Base-by-base conservation (phyloP, 2,329 filamentous ascomycete species). In the Plectosphaerella cucumerina region DNA sequence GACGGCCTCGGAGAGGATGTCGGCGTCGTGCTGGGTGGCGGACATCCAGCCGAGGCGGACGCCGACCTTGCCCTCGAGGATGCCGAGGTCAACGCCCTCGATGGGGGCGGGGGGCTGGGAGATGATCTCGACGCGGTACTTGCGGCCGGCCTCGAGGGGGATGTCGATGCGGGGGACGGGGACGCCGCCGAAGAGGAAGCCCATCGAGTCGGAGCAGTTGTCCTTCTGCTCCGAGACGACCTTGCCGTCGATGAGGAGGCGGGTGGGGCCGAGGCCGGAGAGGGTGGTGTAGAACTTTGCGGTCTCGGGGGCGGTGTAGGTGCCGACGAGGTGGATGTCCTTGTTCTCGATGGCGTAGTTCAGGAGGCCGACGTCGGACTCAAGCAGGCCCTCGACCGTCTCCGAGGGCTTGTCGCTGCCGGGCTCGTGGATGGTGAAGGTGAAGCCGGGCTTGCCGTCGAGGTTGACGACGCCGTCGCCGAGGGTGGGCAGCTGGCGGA, bases 121-220 rank as follows among this genome's bases (percentile, higher is more conserved):
- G 57, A 59, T 65, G 31, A 65, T 56, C 6, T 59, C 58, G 20
- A 69, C 50, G 15, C 37, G 63, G 50, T 69, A 70, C 6, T 51
- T 54, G 31, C 52, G 56, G 5, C 63, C 65, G 3, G 62, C 63
- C 18, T 58, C 56, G 6, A 70, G 45, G 5, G 56, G 12, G 48
- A 55, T 50, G 12, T 50, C 47, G 11, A 59, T 59, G 10, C 56
- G 59, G 41, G 65, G 64, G 49, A 71, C 66, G 11, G 56, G 60
- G 12, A 67, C 68, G 2, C 66, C 65, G 20, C 63, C 61, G 6
- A 65, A 62, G 50, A 73, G 67, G 49, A 72, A 71, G 23, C 67
- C 66, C 0, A 63, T 70, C 34, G 66, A 70, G 12, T 59, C 60
- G 3, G 60, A 60, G 35, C 70, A 66, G 21, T 56, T 60, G 4